Evolutionary conservation across 2,329 filamentous ascomycete species (phyloP).

Genomic region (Leptographium galeiforme): DNA sequence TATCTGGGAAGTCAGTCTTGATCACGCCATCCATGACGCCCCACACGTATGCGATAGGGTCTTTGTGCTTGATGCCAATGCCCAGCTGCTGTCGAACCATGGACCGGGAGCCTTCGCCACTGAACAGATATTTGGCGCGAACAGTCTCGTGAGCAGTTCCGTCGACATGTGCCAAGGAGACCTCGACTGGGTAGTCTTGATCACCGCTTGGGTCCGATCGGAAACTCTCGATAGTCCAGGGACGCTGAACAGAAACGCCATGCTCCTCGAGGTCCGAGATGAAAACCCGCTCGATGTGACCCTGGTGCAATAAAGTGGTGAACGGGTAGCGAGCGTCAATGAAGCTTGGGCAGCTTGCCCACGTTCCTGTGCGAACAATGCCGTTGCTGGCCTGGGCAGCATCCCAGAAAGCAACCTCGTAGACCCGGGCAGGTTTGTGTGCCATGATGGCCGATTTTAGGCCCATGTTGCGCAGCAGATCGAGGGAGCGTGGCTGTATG

Average conservation of each 20-base stretch:
- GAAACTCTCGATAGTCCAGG: constrained; percentile 52
- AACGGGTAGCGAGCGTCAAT: constrained; percentile 60
- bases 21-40: constrained; percentile 65
- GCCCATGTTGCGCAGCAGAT: constrained; percentile 79
- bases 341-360: constrained; percentile 82
- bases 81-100: constrained; percentile 50
- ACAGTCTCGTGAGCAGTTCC: constrained; percentile 54
- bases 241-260: constrained; percentile 45
- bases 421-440: constrained; percentile 75
- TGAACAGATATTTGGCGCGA: constrained; percentile 56
- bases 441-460: constrained; percentile 81
- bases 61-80: constrained; percentile 58
- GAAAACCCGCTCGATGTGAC: constrained; percentile 56
- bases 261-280: constrained; percentile 52
- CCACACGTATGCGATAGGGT: constrained; percentile 60
- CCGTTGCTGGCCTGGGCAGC: constrained; percentile 39
- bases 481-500: constrained; percentile 79
- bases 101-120: constrained; percentile 58
- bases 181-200: constrained; percentile 63
- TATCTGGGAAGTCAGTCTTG: constrained; percentile 62
- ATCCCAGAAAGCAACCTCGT: constrained; percentile 63
- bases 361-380: constrained; percentile 55
- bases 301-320: constrained; percentile 59
- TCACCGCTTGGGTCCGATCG: constrained; percentile 41
- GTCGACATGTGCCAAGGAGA: constrained; percentile 64